phyloP scores from a whole-genome alignment of 169 alveolate genomes.

The Cryptosporidium sp. region DNA sequence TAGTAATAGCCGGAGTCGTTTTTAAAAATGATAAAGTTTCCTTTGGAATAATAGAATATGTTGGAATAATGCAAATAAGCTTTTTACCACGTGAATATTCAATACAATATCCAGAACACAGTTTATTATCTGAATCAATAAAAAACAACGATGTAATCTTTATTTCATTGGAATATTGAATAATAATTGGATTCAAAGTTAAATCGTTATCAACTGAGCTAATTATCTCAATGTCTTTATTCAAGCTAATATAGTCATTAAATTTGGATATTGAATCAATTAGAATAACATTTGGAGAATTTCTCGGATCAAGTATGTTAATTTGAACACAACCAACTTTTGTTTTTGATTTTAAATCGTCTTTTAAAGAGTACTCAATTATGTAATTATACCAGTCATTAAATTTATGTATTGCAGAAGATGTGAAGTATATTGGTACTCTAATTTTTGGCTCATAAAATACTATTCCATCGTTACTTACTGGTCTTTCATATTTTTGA shows the following conservation, averaged over 20 bases:
- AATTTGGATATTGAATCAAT: constrained; percentile 22
- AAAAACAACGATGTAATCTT: constrained; percentile 31
- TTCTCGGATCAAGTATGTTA: constrained; percentile 40
- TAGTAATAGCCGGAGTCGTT: not conserved
- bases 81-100: not conserved
- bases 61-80: constrained; percentile 37
- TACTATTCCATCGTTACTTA: constrained; percentile 9
- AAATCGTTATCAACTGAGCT: not conserved
- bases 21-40: constrained; percentile 29
- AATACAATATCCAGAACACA: constrained; percentile 41
- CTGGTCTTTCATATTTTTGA: constrained; percentile 25
- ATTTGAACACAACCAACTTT: constrained; percentile 57
- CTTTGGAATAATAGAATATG: constrained; percentile 27
- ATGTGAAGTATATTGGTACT: constrained; percentile 39
- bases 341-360: constrained; percentile 29
- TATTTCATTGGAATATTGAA: constrained; percentile 10
- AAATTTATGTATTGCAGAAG: constrained; percentile 10
- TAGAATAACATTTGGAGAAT: not conserved
- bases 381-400: constrained; percentile 56
- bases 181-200: constrained; percentile 7
- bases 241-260: not conserved
- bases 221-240: not conserved
- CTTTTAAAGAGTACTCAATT: constrained; percentile 26
- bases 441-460: constrained; percentile 44
- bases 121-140: constrained; percentile 6